Percentiles rank a stretch among this genome's conserved stretches.
These are phyloP conservation scores for Ilyonectria robusta DNA, from an alignment of 2,329 filamentous ascomycete species.

Conservation along the genomic window DNA sequence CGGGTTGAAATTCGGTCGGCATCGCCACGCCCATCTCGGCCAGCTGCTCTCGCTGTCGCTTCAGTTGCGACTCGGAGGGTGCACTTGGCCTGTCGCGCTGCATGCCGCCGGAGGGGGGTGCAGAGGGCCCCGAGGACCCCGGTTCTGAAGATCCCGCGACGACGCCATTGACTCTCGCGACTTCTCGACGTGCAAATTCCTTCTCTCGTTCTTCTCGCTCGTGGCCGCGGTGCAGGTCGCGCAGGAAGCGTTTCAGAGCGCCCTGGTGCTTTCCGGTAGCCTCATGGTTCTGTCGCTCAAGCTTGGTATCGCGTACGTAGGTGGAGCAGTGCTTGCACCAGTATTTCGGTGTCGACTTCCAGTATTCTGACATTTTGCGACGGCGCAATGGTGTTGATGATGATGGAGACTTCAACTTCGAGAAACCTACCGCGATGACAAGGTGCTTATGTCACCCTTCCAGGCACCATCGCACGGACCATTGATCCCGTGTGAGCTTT, in stretches of 20 bases:
- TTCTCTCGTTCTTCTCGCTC: constrained; percentile 86
- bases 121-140: constrained; percentile 34
- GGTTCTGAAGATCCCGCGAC: constrained; percentile 63
- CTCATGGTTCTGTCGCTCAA: constrained; percentile 92
- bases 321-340: constrained; percentile 98
- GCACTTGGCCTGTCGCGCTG: constrained; percentile 31
- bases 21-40: constrained; percentile 89
- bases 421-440: constrained; percentile 17
- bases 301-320: constrained; percentile 92
- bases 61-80: constrained; percentile 74
- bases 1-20: constrained; percentile 81
- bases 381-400: constrained; percentile 13
- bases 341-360: constrained; percentile 97
- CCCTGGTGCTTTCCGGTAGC: constrained; percentile 87
- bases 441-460: constrained; percentile 37
- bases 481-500: background rate
- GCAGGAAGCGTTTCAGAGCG: constrained; percentile 88
- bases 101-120: background rate
- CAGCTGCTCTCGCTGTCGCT: constrained; percentile 88
- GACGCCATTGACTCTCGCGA: constrained; percentile 87
- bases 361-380: constrained; percentile 89
- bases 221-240: constrained; percentile 88
- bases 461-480: constrained; percentile 8
- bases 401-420: background rate
- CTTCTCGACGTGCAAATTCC: constrained; percentile 85